Conservation (phyloP, 2,329 filamentous ascomycete genomes). For the Taxawa tesnikishii region DNA sequence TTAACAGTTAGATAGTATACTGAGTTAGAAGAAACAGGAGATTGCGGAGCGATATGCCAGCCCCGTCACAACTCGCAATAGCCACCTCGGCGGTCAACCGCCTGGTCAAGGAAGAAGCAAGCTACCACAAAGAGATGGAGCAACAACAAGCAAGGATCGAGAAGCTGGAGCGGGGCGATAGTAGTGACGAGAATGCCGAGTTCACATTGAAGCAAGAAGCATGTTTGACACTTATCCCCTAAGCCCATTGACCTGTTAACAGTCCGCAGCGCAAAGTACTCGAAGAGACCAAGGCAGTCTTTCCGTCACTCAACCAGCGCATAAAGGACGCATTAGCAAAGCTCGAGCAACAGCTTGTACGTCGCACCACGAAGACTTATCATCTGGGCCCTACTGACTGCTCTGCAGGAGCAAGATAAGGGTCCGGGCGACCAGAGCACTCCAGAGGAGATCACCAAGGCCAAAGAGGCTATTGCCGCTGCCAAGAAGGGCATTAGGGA, state of each 20-base stretch:
- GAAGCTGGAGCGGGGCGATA: constrained; percentile 46
- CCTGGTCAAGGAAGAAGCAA: constrained; percentile 81
- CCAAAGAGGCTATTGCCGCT: constrained; percentile 26
- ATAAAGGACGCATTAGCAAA: constrained; percentile 60
- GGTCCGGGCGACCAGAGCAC: constrained; percentile 23
- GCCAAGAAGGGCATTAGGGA: constrained; percentile 29
- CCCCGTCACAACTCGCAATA: constrained; percentile 65
- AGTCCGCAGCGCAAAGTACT: constrained; percentile 69
- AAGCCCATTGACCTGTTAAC: too few species aligned
- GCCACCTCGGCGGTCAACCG: constrained; percentile 68
- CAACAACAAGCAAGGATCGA: constrained; percentile 61
- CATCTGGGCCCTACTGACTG: background rate
- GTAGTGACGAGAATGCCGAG: constrained; percentile 56
- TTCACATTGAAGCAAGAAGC: constrained; percentile 81
- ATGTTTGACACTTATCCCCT: too few species aligned
- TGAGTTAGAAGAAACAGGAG: too few species aligned
- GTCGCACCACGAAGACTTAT: constrained; percentile 24
- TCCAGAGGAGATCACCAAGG: constrained; percentile 32
- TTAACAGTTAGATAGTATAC: too few species aligned
- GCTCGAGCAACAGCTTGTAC: constrained; percentile 64
- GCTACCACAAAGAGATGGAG: constrained; percentile 76
- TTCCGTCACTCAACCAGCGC: constrained; percentile 58
- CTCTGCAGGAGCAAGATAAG: constrained; percentile 26
- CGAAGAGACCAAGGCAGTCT: constrained; percentile 78
- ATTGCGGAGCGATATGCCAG: too few species aligned